Base-by-base conservation (phyloP, 176 grass and related monocot genomes). In the Carex kokanica region DNA sequence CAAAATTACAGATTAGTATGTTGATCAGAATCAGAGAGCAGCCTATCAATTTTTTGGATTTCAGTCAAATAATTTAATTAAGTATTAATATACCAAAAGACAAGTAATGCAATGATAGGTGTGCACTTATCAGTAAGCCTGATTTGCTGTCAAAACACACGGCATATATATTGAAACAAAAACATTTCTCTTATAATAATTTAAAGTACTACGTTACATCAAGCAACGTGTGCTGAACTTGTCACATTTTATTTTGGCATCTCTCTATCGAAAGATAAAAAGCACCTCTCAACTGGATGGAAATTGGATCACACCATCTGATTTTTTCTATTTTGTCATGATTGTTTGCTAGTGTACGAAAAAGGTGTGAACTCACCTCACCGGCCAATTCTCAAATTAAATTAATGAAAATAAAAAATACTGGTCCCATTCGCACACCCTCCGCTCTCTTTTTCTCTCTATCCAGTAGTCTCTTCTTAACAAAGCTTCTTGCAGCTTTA, bases 401-500 rank as follows among this genome's bases (percentile, higher is more conserved):
- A 43, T 43, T 43, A 43, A 43, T 43, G 36, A 43, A 43, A 43
- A 43, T 43, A 1, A 43, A 43, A 43, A 43, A 43, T 43, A 43
- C 0, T 8, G 41, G 41, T 43, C 41, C 41, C 71, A 41, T 70
- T 17, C 16, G 6, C 32, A 36, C 29, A 15, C 15, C 36, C 12
- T 24, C 71, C 21, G 1, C 45, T 52, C 20, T 27, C 10, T 45
- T 9, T 51, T 3, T 52, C 71, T 73, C 38, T 72, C 6, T 47
- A 21, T 45, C 73, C 80, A 79, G 83, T 62, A 70, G 38, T 83
- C 25, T 27, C 91, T 97, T 97, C 59, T 80, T 69, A 56, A 0
- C 67, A 85, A 97, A 97, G 94, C 85, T 91, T 89, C 83, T 89
- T 78, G n/a, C 60, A 88, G 20, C 47, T 63, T 60, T 84, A 73